Conservation (phyloP, 2,329 filamentous ascomycete species). For the Phoma sp. region DNA sequence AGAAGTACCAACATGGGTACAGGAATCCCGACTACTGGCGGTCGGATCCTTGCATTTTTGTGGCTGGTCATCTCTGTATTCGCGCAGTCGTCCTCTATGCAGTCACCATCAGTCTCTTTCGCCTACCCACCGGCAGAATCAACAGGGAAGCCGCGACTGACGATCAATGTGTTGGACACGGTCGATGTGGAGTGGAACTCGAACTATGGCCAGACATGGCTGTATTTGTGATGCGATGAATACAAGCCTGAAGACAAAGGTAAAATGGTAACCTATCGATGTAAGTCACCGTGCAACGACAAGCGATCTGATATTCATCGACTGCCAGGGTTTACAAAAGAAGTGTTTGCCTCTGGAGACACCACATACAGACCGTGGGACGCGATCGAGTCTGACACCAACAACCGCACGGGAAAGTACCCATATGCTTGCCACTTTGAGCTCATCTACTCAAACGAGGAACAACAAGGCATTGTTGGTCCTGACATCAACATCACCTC, state of each 20-base stretch:
- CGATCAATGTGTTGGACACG: constrained; percentile 7
- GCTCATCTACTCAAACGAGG: constrained; percentile 2
- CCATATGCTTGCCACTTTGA: constrained; percentile 11
- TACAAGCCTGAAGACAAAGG: background rate
- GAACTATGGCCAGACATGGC: constrained; percentile 3
- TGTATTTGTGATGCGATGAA: constrained; percentile 10
- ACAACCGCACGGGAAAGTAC: constrained; percentile 2
- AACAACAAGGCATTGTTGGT: background rate
- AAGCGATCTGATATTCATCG: background rate
- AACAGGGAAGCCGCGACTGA: background rate
- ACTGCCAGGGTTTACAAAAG: background rate
- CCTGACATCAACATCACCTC: constrained; percentile 7
- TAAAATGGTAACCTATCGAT: background rate
- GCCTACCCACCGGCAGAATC: background rate
- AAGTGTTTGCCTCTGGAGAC: constrained; percentile 5
- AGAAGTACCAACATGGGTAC: background rate
- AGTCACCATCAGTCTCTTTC: constrained; percentile 5
- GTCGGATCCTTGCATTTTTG: background rate
- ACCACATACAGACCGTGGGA: constrained; percentile 5
- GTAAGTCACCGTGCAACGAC: background rate
- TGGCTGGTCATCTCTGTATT: background rate
- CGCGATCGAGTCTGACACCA: background rate
- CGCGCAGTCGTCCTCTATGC: background rate
- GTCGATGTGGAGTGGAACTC: constrained; percentile 6
- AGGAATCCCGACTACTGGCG: background rate